Evolutionary conservation across 352 stramenopile species (phyloP).

Genomic region (Phytophthora sp.): DNA sequence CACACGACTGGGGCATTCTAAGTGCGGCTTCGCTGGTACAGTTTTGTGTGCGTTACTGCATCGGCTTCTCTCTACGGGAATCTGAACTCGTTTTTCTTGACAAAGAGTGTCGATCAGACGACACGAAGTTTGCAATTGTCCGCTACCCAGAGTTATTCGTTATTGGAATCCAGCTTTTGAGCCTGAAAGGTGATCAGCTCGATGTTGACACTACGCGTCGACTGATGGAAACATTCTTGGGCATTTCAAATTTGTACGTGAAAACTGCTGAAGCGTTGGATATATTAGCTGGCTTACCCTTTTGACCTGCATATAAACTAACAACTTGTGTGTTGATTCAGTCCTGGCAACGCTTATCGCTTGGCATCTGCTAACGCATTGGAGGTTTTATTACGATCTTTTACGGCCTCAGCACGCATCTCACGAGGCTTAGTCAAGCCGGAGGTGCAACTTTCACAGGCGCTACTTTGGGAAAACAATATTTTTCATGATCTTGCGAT

Average conservation of each 20-base stretch:
- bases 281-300: background rate
- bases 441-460: constrained; percentile 11
- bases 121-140: background rate
- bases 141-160: constrained; percentile 29
- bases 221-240: constrained; percentile 17
- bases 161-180: constrained; percentile 38
- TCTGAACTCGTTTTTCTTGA: constrained; percentile 3
- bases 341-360: constrained; percentile 24
- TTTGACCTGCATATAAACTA: background rate
- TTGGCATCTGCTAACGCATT: constrained; percentile 25
- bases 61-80: constrained; percentile 30
- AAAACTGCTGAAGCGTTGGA: background rate
- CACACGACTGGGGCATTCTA: background rate
- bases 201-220: constrained; percentile 1
- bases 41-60: constrained; percentile 32
- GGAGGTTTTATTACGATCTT: constrained; percentile 40
- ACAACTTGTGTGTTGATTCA: constrained; percentile 20
- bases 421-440: background rate
- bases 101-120: background rate
- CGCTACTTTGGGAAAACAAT: constrained; percentile 38
- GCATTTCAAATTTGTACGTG: constrained; percentile 32
- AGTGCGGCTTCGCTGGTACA: constrained; percentile 4
- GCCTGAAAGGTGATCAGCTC: constrained; percentile 20
- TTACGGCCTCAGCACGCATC: constrained; percentile 5
- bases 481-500: constrained; percentile 16